Base-by-base conservation (phyloP, 139 green algal genomes). In the Coelastrella sp. region DNA sequence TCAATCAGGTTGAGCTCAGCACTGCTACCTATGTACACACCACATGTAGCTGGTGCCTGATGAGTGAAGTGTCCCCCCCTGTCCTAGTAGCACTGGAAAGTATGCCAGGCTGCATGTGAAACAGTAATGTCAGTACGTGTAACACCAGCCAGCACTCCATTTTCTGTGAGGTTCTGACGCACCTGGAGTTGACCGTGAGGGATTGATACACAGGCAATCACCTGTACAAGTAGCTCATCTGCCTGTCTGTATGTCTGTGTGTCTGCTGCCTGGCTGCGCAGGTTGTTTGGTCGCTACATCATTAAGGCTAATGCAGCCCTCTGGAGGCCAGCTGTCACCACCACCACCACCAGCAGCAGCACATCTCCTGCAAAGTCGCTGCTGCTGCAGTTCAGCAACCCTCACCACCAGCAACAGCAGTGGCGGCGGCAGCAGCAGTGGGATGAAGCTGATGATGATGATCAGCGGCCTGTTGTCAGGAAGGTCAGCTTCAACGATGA, bases 371-470 rank as follows among this genome's bases (percentile, higher is more conserved):
- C 35, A 49, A 49, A 49, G 35, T 49, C 35, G 35, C 35, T 49
- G 35, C 35, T 49, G 35, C 35, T 49, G 35, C 35, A 49, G 35
- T 19, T 59, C 59, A 74, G 19, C 79, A 70, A 56, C 56, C 20
- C 58, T 7, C 57, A 59, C n/a, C 59, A 35, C 20, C n/a, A 58
- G 15, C 80, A 74, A 25, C 80, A 22, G 4, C 80, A 86, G 58
- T 59, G 74, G 80, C 80, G 74, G 80, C 80, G n/a, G 83, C 83
- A 65, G 66, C 66, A 88, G 66, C 49, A 81, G 0, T 7, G 9
- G 83, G 10, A 35, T 59, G 59, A 59, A 8, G 70, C 4, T 11
- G 17, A 78, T 35, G 12, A 78, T 25, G 70, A 1, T 11, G 70
- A 24, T 8, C 70, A 70, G 63, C 63, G 14, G 63, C 63, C 11